Evolutionary conservation across 2,329 filamentous ascomycete genomes (phyloP).

Genomic region (Blastomyces gilchristii): DNA sequence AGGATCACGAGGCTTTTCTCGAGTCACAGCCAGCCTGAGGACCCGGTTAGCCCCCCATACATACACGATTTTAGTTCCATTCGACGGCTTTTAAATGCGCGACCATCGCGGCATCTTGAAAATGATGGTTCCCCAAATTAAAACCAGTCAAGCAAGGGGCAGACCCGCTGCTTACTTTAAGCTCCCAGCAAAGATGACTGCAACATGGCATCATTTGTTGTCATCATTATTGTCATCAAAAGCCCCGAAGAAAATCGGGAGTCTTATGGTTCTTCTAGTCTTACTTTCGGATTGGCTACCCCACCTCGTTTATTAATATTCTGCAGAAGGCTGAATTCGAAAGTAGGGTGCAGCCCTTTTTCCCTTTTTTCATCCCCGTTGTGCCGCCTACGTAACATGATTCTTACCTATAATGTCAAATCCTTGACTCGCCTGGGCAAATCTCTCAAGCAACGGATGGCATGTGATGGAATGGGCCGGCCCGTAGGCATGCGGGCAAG

Average conservation of each 20-base stretch:
- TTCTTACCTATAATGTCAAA: neutral
- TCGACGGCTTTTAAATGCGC: neutral
- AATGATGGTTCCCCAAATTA: neutral
- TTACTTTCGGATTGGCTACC: neutral
- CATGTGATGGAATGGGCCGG: neutral
- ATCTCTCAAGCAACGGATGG: too few species aligned
- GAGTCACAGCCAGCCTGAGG: neutral
- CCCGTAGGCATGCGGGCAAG: neutral
- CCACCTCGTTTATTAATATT: neutral
- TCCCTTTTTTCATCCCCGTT: neutral
- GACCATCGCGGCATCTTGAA: neutral
- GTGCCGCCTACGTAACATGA: neutral
- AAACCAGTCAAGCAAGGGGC: too few species aligned
- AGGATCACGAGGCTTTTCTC: neutral
- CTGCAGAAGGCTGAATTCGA: neutral
- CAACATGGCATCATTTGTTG: neutral
- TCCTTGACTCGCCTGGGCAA: neutral
- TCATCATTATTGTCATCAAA: neutral
- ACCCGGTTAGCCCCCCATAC: neutral
- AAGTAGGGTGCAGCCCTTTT: neutral
- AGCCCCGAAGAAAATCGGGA: neutral
- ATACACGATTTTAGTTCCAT: neutral
- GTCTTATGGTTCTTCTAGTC: neutral
- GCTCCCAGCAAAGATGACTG: neutral
- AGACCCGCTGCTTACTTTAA: too few species aligned